These are phyloP conservation scores for Apophysomyces variabilis DNA, from an alignment of 371 early-diverging fungal species.

Conservation along the genomic window DNA sequence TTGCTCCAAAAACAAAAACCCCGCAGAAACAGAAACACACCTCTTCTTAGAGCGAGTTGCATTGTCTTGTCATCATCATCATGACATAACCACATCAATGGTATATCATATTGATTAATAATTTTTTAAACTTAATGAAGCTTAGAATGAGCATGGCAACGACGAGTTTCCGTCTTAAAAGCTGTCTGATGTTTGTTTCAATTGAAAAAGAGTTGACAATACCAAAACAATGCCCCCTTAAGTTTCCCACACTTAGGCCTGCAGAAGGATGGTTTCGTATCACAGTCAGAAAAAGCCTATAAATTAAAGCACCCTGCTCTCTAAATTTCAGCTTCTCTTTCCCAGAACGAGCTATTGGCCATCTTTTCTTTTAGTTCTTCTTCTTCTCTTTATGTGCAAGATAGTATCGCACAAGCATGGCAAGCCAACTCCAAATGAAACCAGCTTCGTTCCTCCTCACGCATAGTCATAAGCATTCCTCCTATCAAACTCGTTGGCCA, in stretches of 20 bases:
- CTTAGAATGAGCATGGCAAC: no score
- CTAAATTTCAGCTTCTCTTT: no score
- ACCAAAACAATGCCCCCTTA: slow-evolving; percentile 2
- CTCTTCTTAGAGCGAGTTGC: no score
- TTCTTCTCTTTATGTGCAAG: slow-evolving; percentile 1
- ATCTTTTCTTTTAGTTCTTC: not conserved
- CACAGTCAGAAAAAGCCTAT: slow-evolving; percentile 1
- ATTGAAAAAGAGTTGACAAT: slow-evolving; percentile 3
- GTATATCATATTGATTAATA: no score
- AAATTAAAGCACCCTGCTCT: not conserved
- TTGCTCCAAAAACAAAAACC: no score
- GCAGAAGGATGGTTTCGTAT: slow-evolving; percentile 9
- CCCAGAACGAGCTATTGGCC: no score
- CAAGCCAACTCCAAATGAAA: slow-evolving; percentile 8
- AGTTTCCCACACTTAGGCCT: not conserved
- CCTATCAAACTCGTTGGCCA: not conserved
- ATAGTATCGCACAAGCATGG: not conserved
- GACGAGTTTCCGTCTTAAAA: no score
- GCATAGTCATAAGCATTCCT: not conserved
- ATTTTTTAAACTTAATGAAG: no score
- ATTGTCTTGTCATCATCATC: no score
- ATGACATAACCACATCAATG: no score
- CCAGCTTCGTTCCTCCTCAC: not conserved
- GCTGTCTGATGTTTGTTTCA: not conserved
- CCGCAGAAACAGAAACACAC: no score